phyloP scores from a whole-genome alignment of 2,329 filamentous ascomycete species.

The Madurella fahalii region DNA sequence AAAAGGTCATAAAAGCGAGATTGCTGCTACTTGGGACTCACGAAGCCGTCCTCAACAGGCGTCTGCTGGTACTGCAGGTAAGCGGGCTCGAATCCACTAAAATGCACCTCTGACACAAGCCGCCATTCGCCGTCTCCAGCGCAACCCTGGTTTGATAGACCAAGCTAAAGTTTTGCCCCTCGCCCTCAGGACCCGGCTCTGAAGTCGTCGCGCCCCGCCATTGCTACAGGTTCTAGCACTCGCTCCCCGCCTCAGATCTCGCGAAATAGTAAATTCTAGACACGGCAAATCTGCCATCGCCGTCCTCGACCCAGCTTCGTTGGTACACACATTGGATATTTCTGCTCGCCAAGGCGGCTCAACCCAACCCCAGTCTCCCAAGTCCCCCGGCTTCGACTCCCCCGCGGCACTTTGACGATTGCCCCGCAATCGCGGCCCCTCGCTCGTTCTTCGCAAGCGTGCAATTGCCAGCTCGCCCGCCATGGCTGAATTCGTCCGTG shows the following conservation, averaged over 20 bases:
- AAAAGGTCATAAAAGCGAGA: not conserved
- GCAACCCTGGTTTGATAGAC: not conserved
- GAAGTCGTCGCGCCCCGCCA: slow-evolving; percentile 4
- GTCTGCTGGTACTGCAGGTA: not conserved
- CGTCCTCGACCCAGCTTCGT: not conserved
- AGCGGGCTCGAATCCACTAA: slow-evolving; percentile 6
- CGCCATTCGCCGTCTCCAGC: not conserved
- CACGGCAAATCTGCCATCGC: not conserved
- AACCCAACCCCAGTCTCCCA: not conserved
- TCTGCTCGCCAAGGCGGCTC: not conserved
- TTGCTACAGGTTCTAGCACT: not conserved
- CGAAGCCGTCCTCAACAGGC: too few species aligned
- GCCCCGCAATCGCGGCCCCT: slow-evolving; percentile 3
- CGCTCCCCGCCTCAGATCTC: not conserved
- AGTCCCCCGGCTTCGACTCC: not conserved
- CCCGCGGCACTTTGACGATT: not conserved
- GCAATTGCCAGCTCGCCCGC: slow-evolving; percentile 36
- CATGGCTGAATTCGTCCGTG: slow-evolving; percentile 99
- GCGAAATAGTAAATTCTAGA: not conserved
- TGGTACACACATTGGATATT: not conserved
- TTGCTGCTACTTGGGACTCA: too few species aligned
- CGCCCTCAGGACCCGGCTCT: slow-evolving; percentile 7
- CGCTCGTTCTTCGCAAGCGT: slow-evolving; percentile 11
- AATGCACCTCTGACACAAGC: not conserved
- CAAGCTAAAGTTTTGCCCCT: slow-evolving; percentile 9